Evolutionary conservation across 1,284 basidiomycete species (phyloP), one percentile per base, ranked within the genome.

Genomic region (Tremellales sp.): DNA sequence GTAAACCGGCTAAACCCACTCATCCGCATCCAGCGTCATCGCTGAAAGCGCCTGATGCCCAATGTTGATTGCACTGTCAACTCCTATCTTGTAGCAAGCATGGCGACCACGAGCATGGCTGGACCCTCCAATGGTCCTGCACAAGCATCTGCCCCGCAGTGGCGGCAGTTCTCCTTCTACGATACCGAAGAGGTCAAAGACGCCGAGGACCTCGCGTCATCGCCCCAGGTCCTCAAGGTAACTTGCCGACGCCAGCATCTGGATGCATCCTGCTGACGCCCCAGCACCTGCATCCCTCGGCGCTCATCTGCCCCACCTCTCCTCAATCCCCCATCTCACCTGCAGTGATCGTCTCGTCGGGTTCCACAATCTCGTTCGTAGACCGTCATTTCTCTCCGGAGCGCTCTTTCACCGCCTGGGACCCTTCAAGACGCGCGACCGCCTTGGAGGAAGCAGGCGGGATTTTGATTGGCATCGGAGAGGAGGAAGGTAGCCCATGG

Each of bases 401-500:
- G n/a, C 78, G 77, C 44, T 84, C 82, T 40, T 93, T 89, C 84
- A 72, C 85, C 45, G 88, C 84, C 10, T 88, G 91, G 75, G 79
- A 81, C 7, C 79, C 78, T 15, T 86, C 63, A 35, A 65, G 68
- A 0, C 50, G 67, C 7, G 59, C 61, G 2, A 62, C 56, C 8
- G 59, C 59, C 1, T 41, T 92, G 80, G 79, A 80, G 0, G 88
- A 91, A 72, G 79, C 81, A 40, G 83, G 82, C 51, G 86, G 87
- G 0, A 77, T 90, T 40, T 76, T 96, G 17, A 78, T 96, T 8
- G 89, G 87, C 1, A 78, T 96, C 22, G 92, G 91, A 24, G 90
- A 93, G 74, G 89, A 93, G 70, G 84, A 85, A 48, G 71, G 78
- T 1, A 78, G 83, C 12, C 78, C 83, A n/a, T 81, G 83, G 41